Base-by-base conservation (phyloP, 2,329 filamentous ascomycete genomes). In the Venturia effusa region DNA sequence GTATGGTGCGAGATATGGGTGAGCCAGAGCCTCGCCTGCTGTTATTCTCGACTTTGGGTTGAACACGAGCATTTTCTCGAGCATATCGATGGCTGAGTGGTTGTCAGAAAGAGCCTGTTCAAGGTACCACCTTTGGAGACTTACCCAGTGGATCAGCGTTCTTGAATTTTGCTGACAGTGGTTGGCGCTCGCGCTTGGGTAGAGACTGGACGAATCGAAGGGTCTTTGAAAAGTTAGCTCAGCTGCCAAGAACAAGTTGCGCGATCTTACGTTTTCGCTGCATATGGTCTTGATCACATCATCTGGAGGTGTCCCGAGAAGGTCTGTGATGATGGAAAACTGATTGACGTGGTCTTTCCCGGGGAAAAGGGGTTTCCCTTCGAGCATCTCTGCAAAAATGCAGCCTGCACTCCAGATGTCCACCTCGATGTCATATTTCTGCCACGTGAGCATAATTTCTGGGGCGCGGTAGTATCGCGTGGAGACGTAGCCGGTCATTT, bases 381-480 rank as follows among this genome's bases (percentile, higher is more conserved):
- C 93, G 66, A 99, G 84, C 94, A 99, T 99, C 79, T 99, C 94
- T 51, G 94, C 94, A 71, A 99, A 97, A 74, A 99, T 99, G 78
- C 94, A 99, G 66, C 94, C 94, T 22, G 93, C 93, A 75, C 94
- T 97, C 94, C 94, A 99, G 74, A 99, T 96, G 75, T 99, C 94
- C 65, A 99, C 94, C 79, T 97, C 94, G 59, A 97, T 88, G 70
- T 99, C 94, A 78, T 99, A 99, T 80, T 99, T 99, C 81, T 99
- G 94, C 94, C 94, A 99, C 68, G 94, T 97, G 74, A 99, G 91
- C 94, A 99, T 99, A 74, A 99, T 99, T 78, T 99, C 94, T 22
- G 94, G 94, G 10, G 94, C 94, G 72, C 94, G 88, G 83, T 99
- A 99, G 83, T 99, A 99, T 82, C 94, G 84, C 67, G 94, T 99